These are phyloP conservation scores for Orbilia oligospora DNA, from an alignment of 2,329 filamentous ascomycete species.

Conservation along the genomic window DNA sequence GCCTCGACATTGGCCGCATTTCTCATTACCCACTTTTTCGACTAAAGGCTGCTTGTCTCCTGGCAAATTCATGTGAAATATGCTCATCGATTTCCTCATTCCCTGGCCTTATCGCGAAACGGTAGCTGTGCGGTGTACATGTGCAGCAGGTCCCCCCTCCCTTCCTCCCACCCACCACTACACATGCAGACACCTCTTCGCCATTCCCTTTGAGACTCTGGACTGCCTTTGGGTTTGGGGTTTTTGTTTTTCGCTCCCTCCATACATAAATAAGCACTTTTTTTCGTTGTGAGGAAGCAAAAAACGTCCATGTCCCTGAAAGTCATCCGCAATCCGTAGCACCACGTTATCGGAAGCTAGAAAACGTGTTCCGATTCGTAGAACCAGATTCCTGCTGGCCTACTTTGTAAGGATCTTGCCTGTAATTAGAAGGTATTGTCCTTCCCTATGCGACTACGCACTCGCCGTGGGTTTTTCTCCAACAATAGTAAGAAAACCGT, in stretches of 20 bases:
- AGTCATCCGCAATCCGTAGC: slow-evolving; percentile 56
- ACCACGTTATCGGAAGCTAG: slow-evolving; percentile 60
- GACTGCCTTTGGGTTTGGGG: background rate
- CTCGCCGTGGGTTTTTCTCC: background rate
- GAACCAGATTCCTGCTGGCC: slow-evolving; percentile 51
- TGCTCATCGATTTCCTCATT: slow-evolving; percentile 58
- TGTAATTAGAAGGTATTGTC: slow-evolving; percentile 28
- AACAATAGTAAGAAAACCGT: slow-evolving; percentile 9
- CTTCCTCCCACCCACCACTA: slow-evolving; percentile 19
- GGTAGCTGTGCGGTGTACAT: slow-evolving; percentile 34
- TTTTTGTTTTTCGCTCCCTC: slow-evolving; percentile 18
- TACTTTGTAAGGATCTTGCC: slow-evolving; percentile 54
- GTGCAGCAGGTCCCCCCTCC: slow-evolving; percentile 28
- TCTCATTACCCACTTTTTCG: slow-evolving; percentile 45
- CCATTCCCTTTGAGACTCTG: slow-evolving; percentile 18
- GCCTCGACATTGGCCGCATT: slow-evolving; percentile 47
- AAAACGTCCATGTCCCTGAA: slow-evolving; percentile 58
- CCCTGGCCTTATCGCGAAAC: slow-evolving; percentile 57
- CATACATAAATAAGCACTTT: background rate
- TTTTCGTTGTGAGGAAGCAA: slow-evolving; percentile 8
- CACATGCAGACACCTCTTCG: slow-evolving; percentile 22
- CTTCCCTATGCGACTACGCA: slow-evolving; percentile 31
- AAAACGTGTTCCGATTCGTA: slow-evolving; percentile 60
- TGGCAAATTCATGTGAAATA: slow-evolving; percentile 54
- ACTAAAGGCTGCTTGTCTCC: slow-evolving; percentile 6